These are phyloP conservation scores for Solanum hybrid DNA, from an alignment of 305 asterid genomes.

Conservation along the genomic window DNA sequence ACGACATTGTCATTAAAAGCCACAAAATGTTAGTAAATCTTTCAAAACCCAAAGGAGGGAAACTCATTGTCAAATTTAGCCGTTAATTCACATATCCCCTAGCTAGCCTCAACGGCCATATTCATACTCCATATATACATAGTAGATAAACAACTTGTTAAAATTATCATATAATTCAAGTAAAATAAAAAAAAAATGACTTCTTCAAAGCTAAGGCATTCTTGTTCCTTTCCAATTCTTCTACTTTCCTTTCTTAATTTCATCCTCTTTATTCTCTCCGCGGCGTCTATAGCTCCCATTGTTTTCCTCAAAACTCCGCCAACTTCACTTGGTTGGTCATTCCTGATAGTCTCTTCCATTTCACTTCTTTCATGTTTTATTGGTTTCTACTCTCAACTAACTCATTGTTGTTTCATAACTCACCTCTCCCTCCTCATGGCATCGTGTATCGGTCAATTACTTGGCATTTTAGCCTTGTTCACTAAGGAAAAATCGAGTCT, in stretches of 20 bases:
- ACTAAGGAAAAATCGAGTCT: slow-evolving; percentile 52
- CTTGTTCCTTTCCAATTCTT: slow-evolving; percentile 50
- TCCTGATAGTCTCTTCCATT: slow-evolving; percentile 40
- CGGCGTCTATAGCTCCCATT: slow-evolving; percentile 58
- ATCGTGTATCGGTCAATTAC: slow-evolving; percentile 40
- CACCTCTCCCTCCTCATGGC: slow-evolving; percentile 55
- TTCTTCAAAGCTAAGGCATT: slow-evolving; percentile 35
- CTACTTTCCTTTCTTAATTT: slow-evolving; percentile 53
- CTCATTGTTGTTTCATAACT: slow-evolving; percentile 50
- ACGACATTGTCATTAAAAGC: neutral
- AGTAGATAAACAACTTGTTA: neutral
- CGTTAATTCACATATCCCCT: slow-evolving; percentile 7
- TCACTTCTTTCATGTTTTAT: slow-evolving; percentile 47
- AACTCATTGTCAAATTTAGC: neutral
- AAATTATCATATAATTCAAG: neutral
- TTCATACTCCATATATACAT: neutral
- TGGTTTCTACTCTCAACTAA: slow-evolving; percentile 60
- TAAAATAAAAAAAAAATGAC: slow-evolving; percentile 19
- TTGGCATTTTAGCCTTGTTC: slow-evolving; percentile 49
- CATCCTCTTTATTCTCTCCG: slow-evolving; percentile 63
- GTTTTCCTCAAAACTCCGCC: slow-evolving; percentile 58
- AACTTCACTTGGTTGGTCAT: slow-evolving; percentile 55
- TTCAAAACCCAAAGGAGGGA: slow-evolving; percentile 5
- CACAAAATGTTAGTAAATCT: neutral
- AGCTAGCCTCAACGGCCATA: slow-evolving; percentile 14